Percentiles rank a stretch among this genome's conserved stretches.
These are phyloP conservation scores for Claviceps fusiformis DNA, from an alignment of 2,329 filamentous ascomycete species.

Conservation along the genomic window DNA sequence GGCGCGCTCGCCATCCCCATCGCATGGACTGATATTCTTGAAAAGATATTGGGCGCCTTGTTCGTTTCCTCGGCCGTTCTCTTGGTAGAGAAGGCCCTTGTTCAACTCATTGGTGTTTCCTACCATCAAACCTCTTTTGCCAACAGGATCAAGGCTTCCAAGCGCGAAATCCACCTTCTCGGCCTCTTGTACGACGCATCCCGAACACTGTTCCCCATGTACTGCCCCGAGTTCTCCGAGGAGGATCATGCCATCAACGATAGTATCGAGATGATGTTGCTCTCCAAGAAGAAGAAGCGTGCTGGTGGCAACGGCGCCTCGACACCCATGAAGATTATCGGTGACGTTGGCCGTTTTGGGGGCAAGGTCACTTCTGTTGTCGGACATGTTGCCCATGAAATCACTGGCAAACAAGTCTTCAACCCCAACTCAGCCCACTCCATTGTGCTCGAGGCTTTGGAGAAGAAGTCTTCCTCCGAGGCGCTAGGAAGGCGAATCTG, in stretches of 20 bases:
- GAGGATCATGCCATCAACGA: slow-evolving; percentile 90
- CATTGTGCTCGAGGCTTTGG: slow-evolving; percentile 75
- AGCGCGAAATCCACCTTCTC: slow-evolving; percentile 70
- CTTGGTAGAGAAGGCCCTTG: slow-evolving; percentile 62
- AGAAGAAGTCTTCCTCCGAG: slow-evolving; percentile 71
- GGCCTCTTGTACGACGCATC: slow-evolving; percentile 85
- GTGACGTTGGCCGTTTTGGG: slow-evolving; percentile 66
- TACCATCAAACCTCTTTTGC: slow-evolving; percentile 79
- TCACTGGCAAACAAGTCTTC: slow-evolving; percentile 91
- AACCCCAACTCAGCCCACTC: slow-evolving; percentile 85
- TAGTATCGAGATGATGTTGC: slow-evolving; percentile 56
- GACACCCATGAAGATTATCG: slow-evolving; percentile 68
- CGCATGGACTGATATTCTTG: slow-evolving; percentile 44
- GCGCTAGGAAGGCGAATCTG: slow-evolving; percentile 89
- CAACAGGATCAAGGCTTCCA: slow-evolving; percentile 74
- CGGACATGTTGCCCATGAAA: slow-evolving; percentile 84
- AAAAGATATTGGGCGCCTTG: slow-evolving; percentile 50
- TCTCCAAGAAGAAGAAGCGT: slow-evolving; percentile 34
- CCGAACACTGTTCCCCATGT: slow-evolving; percentile 75
- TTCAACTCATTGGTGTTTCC: slow-evolving; percentile 72
- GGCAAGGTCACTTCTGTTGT: slow-evolving; percentile 91
- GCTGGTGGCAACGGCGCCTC: slow-evolving; percentile 41
- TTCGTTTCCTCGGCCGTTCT: slow-evolving; percentile 58
- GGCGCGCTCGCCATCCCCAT: slow-evolving; percentile 20
- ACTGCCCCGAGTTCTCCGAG: slow-evolving; percentile 78